A percentile compares a stretch with the other conserved stretches of the same genome.
phyloP scores from a whole-genome alignment of 2,329 filamentous ascomycete genomes.

The Neonectria ditissima region DNA sequence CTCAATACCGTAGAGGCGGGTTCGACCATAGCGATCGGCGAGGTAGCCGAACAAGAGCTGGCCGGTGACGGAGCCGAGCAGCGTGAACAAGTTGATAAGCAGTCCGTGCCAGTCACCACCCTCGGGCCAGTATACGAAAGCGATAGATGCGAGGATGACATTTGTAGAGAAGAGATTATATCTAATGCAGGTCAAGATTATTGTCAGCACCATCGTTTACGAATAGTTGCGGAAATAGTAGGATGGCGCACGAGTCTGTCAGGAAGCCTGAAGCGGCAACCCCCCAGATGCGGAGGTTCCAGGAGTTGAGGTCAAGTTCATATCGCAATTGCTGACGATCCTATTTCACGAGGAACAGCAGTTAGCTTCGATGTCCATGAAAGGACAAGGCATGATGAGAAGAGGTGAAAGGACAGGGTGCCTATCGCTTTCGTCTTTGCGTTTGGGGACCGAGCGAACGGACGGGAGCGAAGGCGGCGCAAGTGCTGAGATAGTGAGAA shows the following conservation, averaged over 20 bases:
- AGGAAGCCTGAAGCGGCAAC: constrained; percentile 67
- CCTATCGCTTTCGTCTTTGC: constrained; percentile 17
- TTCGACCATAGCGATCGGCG: constrained; percentile 66
- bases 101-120: constrained; percentile 58
- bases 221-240: neutral
- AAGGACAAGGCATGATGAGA: constrained; percentile 13
- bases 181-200: constrained; percentile 45
- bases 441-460: constrained; percentile 11
- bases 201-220: neutral
- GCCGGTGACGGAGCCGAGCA: constrained; percentile 64
- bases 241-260: constrained; percentile 61
- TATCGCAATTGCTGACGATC: constrained; percentile 65
- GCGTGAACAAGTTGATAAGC: constrained; percentile 65
- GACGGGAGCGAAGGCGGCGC: constrained; percentile 2
- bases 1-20: constrained; percentile 67
- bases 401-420: constrained; percentile 24
- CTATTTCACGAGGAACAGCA: constrained; percentile 45
- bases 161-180: constrained; percentile 68
- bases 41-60: constrained; percentile 66
- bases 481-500: constrained; percentile 17
- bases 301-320: constrained; percentile 65
- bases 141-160: constrained; percentile 64
- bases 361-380: constrained; percentile 30
- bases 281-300: constrained; percentile 66
- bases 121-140: constrained; percentile 65